These are phyloP conservation scores for Tetrahymena malaccensis DNA, from an alignment of 73 alveolate genomes.

Conservation along the genomic window DNA sequence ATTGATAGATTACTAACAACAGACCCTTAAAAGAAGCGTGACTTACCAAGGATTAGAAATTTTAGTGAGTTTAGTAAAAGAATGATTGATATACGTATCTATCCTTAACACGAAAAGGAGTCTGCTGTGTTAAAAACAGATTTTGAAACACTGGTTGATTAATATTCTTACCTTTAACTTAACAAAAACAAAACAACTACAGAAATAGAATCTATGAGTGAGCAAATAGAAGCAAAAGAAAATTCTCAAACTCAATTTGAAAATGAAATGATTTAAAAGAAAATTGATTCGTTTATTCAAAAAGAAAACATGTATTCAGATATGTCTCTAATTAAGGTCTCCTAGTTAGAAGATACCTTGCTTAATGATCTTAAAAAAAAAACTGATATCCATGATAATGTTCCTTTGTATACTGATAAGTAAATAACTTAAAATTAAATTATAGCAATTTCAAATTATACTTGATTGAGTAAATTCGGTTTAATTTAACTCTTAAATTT, in stretches of 20 bases:
- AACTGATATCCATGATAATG: background rate
- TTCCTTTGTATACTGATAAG: background rate
- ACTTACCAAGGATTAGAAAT: conserved; percentile 12
- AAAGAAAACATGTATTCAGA: background rate
- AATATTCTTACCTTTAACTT: background rate
- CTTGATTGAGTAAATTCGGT: background rate
- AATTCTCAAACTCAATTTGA: background rate
- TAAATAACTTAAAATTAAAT: background rate
- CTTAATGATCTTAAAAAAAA: background rate
- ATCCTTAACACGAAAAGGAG: background rate
- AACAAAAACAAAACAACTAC: background rate
- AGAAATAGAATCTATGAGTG: background rate
- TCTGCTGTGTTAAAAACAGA: background rate
- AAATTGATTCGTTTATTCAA: background rate
- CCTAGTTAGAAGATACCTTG: background rate
- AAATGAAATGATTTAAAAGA: background rate
- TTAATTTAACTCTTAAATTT: background rate
- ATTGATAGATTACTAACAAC: background rate
- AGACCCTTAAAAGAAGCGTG: conserved; percentile 9
- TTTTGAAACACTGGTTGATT: background rate
- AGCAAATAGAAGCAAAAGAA: background rate
- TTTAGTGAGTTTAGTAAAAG: background rate
- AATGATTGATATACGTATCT: background rate
- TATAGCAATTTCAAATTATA: background rate
- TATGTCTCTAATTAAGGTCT: background rate